phyloP scores from a whole-genome alignment of 2,329 filamentous ascomycete species.

The Didymella sp. region DNA sequence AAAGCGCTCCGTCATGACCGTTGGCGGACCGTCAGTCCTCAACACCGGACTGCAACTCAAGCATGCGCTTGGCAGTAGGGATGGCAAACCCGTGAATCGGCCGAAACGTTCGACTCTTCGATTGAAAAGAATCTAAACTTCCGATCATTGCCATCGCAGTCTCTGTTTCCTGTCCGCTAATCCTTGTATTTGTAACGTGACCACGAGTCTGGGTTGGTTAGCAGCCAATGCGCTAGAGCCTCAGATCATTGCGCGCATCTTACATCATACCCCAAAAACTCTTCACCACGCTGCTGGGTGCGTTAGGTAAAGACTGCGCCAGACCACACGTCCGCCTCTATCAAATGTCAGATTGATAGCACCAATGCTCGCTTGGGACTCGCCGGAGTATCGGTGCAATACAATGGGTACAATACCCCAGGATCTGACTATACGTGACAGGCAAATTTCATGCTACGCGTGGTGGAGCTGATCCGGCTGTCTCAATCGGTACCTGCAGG shows the following conservation, averaged over 20 bases:
- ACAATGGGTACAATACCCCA: constrained; percentile 1
- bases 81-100: neutral
- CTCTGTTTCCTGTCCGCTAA: neutral
- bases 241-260: constrained; percentile 9
- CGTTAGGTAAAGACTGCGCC: neutral
- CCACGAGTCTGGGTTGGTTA: constrained; percentile 1
- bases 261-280: constrained; percentile 15
- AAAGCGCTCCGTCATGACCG: constrained; percentile 8
- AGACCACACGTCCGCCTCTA: neutral
- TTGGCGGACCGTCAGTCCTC: constrained; percentile 1
- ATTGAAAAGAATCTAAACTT: constrained; percentile 4
- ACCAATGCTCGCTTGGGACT: neutral
- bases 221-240: constrained; percentile 2
- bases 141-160: neutral
- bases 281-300: neutral
- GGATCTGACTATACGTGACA: neutral
- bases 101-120: neutral
- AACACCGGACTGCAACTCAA: neutral
- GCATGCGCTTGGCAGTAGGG: neutral
- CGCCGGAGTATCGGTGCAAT: neutral
- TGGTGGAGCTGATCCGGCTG: neutral
- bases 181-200: neutral
- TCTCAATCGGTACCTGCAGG: constrained; percentile 15
- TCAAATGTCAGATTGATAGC: neutral
- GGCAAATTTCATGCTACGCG: neutral